Evolutionary conservation across 805 yeast genomes (phyloP).

Genomic region (Ogataea siamensis): DNA sequence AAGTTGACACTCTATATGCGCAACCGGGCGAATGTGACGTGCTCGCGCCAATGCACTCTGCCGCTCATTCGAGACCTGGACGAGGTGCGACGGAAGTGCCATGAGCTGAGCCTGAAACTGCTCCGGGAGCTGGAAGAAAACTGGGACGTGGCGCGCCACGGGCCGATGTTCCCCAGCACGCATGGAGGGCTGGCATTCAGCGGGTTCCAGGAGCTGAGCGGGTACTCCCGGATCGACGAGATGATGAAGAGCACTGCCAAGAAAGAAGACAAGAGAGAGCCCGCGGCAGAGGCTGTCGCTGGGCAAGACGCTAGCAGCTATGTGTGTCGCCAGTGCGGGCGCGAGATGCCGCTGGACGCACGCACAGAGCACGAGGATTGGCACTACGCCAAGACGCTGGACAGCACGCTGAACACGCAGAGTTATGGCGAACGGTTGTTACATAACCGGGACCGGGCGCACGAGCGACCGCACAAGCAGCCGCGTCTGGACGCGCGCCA

Average conservation of each 20-base stretch:
- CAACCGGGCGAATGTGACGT: conserved; percentile 25
- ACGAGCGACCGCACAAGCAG: background rate
- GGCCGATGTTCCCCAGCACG: conserved; percentile 45
- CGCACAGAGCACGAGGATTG: conserved; percentile 29
- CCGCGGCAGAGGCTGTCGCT: conserved; percentile 1
- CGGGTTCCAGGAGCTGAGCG: conserved; percentile 45
- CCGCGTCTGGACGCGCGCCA: conserved; percentile 5
- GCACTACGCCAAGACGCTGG: conserved; percentile 29
- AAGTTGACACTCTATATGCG: conserved; percentile 45
- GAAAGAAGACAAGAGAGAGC: background rate
- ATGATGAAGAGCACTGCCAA: conserved; percentile 2
- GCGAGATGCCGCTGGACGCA: conserved; percentile 4
- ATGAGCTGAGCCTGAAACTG: conserved; percentile 21
- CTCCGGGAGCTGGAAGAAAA: conserved; percentile 24
- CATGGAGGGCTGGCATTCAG: conserved; percentile 52
- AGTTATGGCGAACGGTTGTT: conserved; percentile 20
- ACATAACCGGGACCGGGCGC: conserved; percentile 4
- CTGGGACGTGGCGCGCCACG: conserved; percentile 26
- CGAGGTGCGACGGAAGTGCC: conserved; percentile 33
- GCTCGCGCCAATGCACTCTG: conserved; percentile 44
- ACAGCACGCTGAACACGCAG: conserved; percentile 18
- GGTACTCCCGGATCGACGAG: conserved; percentile 9
- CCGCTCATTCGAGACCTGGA: conserved; percentile 38
- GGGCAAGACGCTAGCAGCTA: no score
- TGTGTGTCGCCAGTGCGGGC: conserved; percentile 20